Evolutionary conservation across 1,139 yeast species (phyloP).

Genomic region (Suhomyces ambrosiae): DNA sequence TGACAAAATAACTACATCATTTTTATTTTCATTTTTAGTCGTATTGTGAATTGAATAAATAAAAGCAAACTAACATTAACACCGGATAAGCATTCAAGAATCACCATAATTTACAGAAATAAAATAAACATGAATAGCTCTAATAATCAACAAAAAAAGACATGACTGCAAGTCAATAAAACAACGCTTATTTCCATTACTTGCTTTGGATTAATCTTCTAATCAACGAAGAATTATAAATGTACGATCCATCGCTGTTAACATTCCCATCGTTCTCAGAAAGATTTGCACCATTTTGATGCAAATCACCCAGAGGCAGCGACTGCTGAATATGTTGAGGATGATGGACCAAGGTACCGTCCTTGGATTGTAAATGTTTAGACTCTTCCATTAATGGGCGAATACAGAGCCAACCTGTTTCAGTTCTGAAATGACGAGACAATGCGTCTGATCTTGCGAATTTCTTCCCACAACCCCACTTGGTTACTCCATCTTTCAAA

Average conservation of each 20-base stretch:
- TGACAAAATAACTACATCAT: not conserved
- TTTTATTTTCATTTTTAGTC: not conserved
- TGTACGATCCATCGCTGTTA: slow-evolving; percentile 7
- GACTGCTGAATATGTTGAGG: slow-evolving; percentile 6
- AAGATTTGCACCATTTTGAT: not conserved
- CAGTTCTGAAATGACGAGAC: slow-evolving; percentile 59
- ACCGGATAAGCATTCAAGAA: not conserved
- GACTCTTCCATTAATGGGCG: slow-evolving; percentile 55
- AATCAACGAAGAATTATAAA: slow-evolving; percentile 12
- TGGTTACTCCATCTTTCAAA: slow-evolving; percentile 50
- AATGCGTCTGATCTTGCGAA: slow-evolving; percentile 62
- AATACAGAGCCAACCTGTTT: slow-evolving; percentile 60
- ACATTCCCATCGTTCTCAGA: not conserved
- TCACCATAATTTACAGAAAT: not conserved
- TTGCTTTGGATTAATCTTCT: slow-evolving; percentile 13
- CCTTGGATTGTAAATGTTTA: slow-evolving; percentile 26
- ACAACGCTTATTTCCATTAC: not conserved
- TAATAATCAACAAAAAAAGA: too few species aligned
- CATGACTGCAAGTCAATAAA: slow-evolving; percentile 1
- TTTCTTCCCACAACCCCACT: slow-evolving; percentile 62
- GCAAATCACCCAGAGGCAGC: not conserved
- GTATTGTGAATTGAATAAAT: not conserved
- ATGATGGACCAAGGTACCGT: slow-evolving; percentile 6
- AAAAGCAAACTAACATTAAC: not conserved
- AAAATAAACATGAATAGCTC: not conserved